Base-by-base conservation (phyloP, 1,284 basidiomycete genomes). In the Spongispora temasekensis region DNA sequence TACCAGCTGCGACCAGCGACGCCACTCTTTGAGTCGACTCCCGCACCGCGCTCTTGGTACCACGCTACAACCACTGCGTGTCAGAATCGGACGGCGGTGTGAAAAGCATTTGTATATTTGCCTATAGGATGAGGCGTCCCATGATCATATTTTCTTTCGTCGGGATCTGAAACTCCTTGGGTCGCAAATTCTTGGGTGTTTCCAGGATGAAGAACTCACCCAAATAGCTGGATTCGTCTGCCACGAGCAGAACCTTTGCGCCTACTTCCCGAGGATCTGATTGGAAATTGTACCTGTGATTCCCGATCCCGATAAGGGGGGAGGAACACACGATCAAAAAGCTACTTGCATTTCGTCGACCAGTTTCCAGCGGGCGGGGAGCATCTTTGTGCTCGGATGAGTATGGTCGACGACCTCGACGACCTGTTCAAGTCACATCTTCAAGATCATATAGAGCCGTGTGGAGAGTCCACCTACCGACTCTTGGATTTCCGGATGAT, bases 1-100 rank as follows among this genome's bases (percentile, higher is more conserved):
- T 87, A 90, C 77, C 85, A 90, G 60, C 85, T 86, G 40, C 88
- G 78, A 25, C 88, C 89, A 0, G 83, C 77, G 17, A 73, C 71
- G 10, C 76, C 73, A n/a, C n/a, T n/a, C 21, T 64, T 63, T n/a
- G 58, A 44, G 58, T 71, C 69, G 12, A 73, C 73, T 3, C 71
- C 73, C 40, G 74, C 74, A 54, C 71, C 74, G 5, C 54, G 62
- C 58, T 74, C 70, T 61, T 73, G 71, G 74, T 78, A 37, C 84
- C 84, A 56, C 75, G 77, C 53, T 83, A 19, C 73, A 75, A 60
- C 19, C 17, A 19, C 46, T 40, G n/a, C n/a, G n/a, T n/a, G 53
- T 62, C 19, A 63, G 61, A 56, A 27, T 40, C 8, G 23, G 17
- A 21, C 13, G 31, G 34, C 2, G 42, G 57, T 4, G n/a, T 21